Conservation (phyloP, 805 yeast genomes). For the Hanseniaspora clermontiae region DNA sequence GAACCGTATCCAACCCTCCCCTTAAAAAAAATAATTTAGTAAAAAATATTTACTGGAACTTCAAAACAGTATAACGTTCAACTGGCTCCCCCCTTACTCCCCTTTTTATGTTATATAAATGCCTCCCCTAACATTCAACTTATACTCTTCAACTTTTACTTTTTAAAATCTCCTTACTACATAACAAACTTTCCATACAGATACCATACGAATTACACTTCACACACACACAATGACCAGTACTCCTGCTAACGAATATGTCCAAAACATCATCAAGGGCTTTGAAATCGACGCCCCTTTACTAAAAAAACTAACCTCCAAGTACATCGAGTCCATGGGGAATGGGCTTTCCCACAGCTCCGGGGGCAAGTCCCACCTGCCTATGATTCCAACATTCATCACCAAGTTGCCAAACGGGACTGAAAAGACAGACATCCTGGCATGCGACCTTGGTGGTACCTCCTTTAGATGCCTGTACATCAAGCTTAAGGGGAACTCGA, state of each 20-base stretch:
- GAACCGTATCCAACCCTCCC: neutral
- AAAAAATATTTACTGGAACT: too few relatives aligned
- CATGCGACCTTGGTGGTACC: slow-evolving; percentile 94
- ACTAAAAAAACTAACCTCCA: slow-evolving; percentile 29
- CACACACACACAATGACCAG: too few relatives aligned
- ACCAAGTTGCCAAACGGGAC: slow-evolving; percentile 74
- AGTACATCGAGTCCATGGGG: slow-evolving; percentile 50
- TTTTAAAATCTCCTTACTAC: too few relatives aligned
- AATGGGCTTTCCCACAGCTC: slow-evolving; percentile 40
- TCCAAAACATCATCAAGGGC: slow-evolving; percentile 22
- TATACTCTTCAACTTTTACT: too few relatives aligned
- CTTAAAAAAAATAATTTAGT: too few relatives aligned
- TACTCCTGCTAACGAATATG: slow-evolving; percentile 19
- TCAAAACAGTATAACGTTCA: too few relatives aligned
- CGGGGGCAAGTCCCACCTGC: slow-evolving; percentile 37
- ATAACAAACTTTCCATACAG: too few relatives aligned
- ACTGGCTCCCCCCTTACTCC: too few relatives aligned
- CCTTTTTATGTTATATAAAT: too few relatives aligned
- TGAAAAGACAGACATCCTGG: slow-evolving; percentile 70
- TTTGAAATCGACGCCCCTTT: slow-evolving; percentile 21
- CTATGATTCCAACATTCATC: slow-evolving; percentile 90
- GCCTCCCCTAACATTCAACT: too few relatives aligned
- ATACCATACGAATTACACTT: too few relatives aligned
- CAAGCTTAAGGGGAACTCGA: slow-evolving; percentile 57
- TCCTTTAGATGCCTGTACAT: slow-evolving; percentile 92